Conservation (phyloP, 2,329 filamentous ascomycete species). For the Xylariaceae sp. region DNA sequence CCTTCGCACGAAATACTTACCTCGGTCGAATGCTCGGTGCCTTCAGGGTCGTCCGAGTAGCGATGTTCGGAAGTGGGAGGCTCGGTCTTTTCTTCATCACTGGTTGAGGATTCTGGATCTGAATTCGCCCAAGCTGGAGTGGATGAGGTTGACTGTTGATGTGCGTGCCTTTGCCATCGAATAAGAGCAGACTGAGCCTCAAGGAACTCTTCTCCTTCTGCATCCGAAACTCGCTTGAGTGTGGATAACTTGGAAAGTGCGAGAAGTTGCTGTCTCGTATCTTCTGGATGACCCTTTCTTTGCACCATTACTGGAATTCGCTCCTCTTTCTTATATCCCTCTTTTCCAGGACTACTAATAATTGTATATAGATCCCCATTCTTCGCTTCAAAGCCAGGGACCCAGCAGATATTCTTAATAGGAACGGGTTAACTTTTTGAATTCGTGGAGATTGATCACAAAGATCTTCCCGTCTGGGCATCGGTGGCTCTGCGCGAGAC, state of each 20-base stretch:
- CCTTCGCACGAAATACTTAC: not conserved
- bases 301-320: slow-evolving; percentile 15
- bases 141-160: not conserved
- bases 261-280: not conserved
- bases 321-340: slow-evolving; percentile 5
- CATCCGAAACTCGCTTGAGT: not conserved
- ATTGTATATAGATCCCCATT: slow-evolving; percentile 24
- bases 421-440: slow-evolving; percentile 10
- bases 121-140: not conserved
- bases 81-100: not conserved
- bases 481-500: slow-evolving; percentile 7
- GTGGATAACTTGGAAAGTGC: not conserved
- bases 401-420: slow-evolving; percentile 26
- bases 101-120: not conserved
- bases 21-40: not conserved
- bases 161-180: not conserved
- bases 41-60: not conserved
- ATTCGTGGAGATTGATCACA: slow-evolving; percentile 22
- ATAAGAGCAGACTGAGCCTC: slow-evolving; percentile 1
- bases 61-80: not conserved
- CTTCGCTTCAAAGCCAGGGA: slow-evolving; percentile 20
- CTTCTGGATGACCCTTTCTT: slow-evolving; percentile 9
- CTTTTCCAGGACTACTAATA: slow-evolving; percentile 20
- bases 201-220: slow-evolving; percentile 1
- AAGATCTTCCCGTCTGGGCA: slow-evolving; percentile 12